Conservation (phyloP, 2,329 filamentous ascomycete genomes). For the Penicillium sumatraense region DNA sequence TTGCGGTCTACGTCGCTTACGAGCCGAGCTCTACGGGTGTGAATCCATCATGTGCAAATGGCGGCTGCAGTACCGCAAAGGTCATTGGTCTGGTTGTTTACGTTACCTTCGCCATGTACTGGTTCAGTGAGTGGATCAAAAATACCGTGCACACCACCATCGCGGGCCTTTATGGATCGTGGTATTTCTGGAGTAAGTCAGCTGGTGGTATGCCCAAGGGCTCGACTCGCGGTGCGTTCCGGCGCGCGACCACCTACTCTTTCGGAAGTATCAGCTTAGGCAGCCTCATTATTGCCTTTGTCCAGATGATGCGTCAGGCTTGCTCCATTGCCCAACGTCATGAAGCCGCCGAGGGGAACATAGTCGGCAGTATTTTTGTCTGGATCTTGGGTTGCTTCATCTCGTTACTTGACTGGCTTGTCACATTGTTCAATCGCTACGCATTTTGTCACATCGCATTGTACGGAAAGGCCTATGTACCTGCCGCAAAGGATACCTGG, state of each 20-base stretch:
- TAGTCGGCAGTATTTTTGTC: conserved; percentile 68
- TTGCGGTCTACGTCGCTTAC: conserved; percentile 84
- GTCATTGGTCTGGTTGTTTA: conserved; percentile 86
- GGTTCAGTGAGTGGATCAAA: conserved; percentile 92
- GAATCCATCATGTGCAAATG: conserved; percentile 61
- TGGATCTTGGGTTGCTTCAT: conserved; percentile 80
- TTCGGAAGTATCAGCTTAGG: conserved; percentile 91
- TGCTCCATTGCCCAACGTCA: conserved; percentile 77
- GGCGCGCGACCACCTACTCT: conserved; percentile 82
- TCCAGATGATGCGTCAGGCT: conserved; percentile 81
- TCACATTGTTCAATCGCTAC: conserved; percentile 88
- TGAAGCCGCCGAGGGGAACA: conserved; percentile 69
- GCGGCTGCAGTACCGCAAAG: conserved; percentile 72
- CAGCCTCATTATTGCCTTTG: conserved; percentile 81
- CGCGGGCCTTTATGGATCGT: conserved; percentile 86
- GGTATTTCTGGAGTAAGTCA: conserved; percentile 78
- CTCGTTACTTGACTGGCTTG: conserved; percentile 78
- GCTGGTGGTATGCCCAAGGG: conserved; percentile 71
- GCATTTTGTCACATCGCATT: conserved; percentile 92
- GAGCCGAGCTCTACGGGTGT: conserved; percentile 58
- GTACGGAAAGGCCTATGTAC: conserved; percentile 86
- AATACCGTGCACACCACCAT: conserved; percentile 89
- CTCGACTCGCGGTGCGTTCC: conserved; percentile 81
- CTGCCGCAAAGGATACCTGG: conserved; percentile 88
- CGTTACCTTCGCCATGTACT: conserved; percentile 89